These are phyloP conservation scores for Colletotrichum coccodes DNA, from an alignment of 2,329 filamentous ascomycete genomes.

Conservation along the genomic window DNA sequence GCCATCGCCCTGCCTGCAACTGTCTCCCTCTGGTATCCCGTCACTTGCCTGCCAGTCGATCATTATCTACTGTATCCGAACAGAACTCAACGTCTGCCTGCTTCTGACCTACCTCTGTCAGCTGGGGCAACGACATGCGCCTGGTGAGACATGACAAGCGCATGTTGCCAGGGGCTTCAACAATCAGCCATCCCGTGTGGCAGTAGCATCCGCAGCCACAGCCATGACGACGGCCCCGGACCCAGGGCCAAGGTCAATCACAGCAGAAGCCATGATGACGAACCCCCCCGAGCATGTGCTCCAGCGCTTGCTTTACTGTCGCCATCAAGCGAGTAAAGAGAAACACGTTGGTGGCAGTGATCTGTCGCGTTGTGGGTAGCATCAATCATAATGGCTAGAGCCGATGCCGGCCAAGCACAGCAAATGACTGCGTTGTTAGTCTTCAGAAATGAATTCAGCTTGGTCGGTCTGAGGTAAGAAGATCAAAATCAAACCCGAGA, in stretches of 20 bases:
- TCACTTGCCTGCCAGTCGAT: neutral
- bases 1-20: neutral
- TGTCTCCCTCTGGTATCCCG: neutral
- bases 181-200: neutral
- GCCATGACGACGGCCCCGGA: neutral
- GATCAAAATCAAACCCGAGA: neutral
- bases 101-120: neutral
- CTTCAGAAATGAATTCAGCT: neutral
- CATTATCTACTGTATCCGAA: neutral
- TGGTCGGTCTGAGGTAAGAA: conserved; percentile 24
- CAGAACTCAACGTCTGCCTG: neutral
- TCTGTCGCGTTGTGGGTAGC: neutral
- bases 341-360: neutral
- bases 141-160: neutral
- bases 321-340: neutral
- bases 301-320: neutral
- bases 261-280: no score
- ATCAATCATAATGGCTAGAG: conserved; percentile 8
- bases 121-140: neutral
- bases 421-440: conserved; percentile 1
- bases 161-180: neutral
- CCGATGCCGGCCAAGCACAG: conserved; percentile 16
- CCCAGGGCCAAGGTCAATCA: neutral
- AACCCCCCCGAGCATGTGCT: no score
- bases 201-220: conserved; percentile 20